Base-by-base conservation (phyloP, 2,329 filamentous ascomycete species). In the Exophiala spinifera region DNA sequence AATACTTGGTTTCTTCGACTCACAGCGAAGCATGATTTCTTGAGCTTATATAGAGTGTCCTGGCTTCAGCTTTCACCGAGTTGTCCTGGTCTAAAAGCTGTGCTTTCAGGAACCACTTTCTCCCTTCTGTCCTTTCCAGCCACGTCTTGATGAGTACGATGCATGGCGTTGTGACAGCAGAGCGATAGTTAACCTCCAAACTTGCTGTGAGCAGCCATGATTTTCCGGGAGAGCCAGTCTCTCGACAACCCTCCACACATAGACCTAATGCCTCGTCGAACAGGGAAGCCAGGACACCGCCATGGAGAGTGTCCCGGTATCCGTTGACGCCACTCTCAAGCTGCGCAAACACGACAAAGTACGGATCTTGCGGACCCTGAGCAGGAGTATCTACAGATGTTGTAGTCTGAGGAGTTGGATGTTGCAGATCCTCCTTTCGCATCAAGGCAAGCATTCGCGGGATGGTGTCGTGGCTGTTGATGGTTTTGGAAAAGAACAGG, bases 61-160 rank as follows among this genome's bases (percentile, higher is more conserved):
- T 14, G 8, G 13, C 45, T 4, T 31, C 25, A 17, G 45, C 45
- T 14, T 47, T 47, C 13, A 47, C 25, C n/a, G n/a, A 2, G n/a
- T 34, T 34, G 20, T 47, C 15, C 21, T 17, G 11, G 20, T 34
- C 45, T 8, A 47, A 10, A 11, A 47, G 25, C 45, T 47, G 14
- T 15, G 13, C 45, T 69, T 65, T 62, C 19, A 61, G 25, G 28
- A 61, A 60, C 54, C 57, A 60, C 39, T 61, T 61, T 20, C 59
- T 57, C 11, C 54, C 57, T 23, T 60, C 54, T 28, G 25, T 55
- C 48, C 15, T 31, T 15, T 33, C 54, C 8, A 61, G 25, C 59
- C 59, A 61, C 1, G 50, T 55, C 39, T 60, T 57, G 28, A 60
- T 49, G 28, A 57, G 13, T 10, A 51, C 31, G 5, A 54, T 43